Evolutionary conservation across 306 rosid species (phyloP).

Genomic region (Vachellia pachyceras): DNA sequence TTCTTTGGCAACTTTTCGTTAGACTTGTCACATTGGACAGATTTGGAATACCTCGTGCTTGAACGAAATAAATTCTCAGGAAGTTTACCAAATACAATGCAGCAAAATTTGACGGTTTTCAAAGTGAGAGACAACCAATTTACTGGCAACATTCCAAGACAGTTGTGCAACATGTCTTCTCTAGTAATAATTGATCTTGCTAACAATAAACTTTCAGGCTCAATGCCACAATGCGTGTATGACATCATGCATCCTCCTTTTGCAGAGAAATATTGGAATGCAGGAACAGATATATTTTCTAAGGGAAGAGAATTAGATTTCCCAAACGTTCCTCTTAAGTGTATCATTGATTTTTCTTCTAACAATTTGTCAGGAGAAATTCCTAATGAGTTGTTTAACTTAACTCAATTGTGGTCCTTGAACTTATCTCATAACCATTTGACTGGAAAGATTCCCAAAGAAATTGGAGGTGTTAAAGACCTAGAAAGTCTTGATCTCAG

Average conservation of each 20-base stretch:
- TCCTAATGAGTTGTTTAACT: no score
- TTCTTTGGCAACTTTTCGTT: neutral
- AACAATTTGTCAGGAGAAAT: no score
- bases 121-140: neutral
- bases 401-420: no score
- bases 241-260: neutral
- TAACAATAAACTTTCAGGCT: neutral
- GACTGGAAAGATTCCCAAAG: no score
- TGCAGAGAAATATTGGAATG: no score
- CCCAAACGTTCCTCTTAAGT: no score
- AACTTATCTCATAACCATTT: no score
- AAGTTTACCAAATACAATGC: neutral
- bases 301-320: no score
- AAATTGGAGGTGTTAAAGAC: neutral
- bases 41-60: neutral
- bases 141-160: neutral
- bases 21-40: neutral
- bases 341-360: no score
- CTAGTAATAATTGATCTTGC: neutral
- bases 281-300: no score
- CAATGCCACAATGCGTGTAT: neutral
- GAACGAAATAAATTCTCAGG: neutral
- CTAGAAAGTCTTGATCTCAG: neutral
- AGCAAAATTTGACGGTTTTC: fast-evolving
- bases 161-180: neutral